Percentiles rank a stretch among this genome's conserved stretches.
Conservation (phyloP, 345 rosid genomes). For the Eucalyptus cloeziana region DNA sequence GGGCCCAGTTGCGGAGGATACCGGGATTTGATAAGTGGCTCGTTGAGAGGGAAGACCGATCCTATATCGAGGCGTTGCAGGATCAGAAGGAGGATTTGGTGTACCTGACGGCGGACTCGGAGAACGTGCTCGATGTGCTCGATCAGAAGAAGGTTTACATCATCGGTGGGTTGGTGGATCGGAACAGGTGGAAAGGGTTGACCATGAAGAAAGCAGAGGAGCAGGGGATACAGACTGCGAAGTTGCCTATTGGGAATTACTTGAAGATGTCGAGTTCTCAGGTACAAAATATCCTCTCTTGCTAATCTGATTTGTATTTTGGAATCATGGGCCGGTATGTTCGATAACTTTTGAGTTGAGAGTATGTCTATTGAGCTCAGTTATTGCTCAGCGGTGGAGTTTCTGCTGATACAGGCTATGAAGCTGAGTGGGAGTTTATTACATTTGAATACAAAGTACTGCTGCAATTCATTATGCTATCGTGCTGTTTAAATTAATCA, state of each 20-base stretch:
- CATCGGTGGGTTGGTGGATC: slow-evolving; percentile 83
- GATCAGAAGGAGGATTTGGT: slow-evolving; percentile 61
- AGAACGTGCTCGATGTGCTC: slow-evolving; percentile 57
- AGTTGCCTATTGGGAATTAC: slow-evolving; percentile 76
- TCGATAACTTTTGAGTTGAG: not conserved
- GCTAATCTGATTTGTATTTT: not conserved
- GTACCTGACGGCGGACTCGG: slow-evolving; percentile 85
- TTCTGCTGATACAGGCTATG: not conserved
- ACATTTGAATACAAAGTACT: not conserved
- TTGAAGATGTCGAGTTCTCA: slow-evolving; percentile 95
- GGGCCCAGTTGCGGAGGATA: slow-evolving; percentile 48
- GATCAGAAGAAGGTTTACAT: slow-evolving; percentile 50
- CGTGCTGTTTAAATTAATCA: not conserved
- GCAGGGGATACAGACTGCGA: slow-evolving; percentile 83
- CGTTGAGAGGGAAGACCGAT: slow-evolving; percentile 65
- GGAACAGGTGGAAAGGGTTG: slow-evolving; percentile 91
- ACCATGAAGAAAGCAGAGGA: slow-evolving; percentile 86
- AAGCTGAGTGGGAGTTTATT: not conserved
- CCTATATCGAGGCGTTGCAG: slow-evolving; percentile 62
- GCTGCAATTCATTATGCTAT: not conserved
- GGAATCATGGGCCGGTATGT: not conserved
- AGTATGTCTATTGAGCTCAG: not conserved
- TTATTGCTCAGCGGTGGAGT: not conserved
- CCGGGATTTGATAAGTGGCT: slow-evolving; percentile 92
- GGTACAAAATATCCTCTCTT: slow-evolving; percentile 23